phyloP scores from a whole-genome alignment of 352 stramenopile species.

The Globisporangium irregulare region DNA sequence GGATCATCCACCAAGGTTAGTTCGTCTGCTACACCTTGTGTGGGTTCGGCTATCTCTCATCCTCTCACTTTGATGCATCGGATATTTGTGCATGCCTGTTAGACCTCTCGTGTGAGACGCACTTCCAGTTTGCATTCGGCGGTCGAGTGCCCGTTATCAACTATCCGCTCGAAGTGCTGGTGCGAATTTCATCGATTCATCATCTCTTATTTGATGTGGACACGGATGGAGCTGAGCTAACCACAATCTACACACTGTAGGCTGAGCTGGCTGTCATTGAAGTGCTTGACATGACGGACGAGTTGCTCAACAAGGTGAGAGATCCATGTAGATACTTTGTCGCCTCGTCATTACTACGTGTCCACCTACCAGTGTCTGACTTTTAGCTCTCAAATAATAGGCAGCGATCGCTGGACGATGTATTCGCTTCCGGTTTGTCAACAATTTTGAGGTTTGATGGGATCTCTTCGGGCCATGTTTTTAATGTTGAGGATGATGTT shows the following conservation, averaged over 20 bases:
- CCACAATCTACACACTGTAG: constrained; percentile 7
- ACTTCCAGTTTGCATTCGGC: constrained; percentile 49
- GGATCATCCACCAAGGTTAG: constrained; percentile 25
- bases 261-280: constrained; percentile 23
- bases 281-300: neutral
- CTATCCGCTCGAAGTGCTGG: constrained; percentile 47
- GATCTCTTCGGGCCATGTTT: no score
- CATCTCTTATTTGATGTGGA: no score
- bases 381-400: neutral
- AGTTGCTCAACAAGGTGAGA: constrained; percentile 1
- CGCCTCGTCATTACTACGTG: neutral
- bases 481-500: neutral
- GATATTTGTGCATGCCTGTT: neutral
- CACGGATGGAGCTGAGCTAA: neutral
- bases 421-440: constrained; percentile 15
- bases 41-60: no score
- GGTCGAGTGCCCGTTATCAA: constrained; percentile 36
- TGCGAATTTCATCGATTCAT: constrained; percentile 12
- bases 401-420: constrained; percentile 11
- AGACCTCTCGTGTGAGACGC: constrained; percentile 40
- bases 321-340: no score
- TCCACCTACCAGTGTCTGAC: no score
- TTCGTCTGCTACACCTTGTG: neutral
- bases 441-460: neutral
- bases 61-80: neutral